Evolutionary conservation across 345 rosid species (phyloP).

Genomic region (Salix viminalis): DNA sequence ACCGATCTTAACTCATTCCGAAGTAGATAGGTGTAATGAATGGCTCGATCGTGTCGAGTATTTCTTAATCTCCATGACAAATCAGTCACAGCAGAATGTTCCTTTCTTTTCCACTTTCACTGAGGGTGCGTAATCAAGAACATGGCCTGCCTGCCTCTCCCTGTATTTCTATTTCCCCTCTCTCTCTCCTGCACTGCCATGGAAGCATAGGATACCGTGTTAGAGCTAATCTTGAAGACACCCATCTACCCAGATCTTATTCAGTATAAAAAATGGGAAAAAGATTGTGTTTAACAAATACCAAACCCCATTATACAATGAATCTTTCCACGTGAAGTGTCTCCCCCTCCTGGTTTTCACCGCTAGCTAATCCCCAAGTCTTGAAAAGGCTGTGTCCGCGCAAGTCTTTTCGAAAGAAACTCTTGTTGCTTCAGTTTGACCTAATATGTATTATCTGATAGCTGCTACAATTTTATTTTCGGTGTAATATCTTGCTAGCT

Average conservation of each 20-base stretch:
- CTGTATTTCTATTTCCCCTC: not conserved
- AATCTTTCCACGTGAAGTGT: constrained; percentile 40
- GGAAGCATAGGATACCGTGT: constrained; percentile 15
- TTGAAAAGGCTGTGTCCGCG: not conserved
- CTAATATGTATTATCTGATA: not conserved
- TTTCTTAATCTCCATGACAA: not conserved
- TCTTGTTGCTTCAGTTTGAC: not conserved
- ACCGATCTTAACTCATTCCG: too few species aligned
- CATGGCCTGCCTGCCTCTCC: not conserved
- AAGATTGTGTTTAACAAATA: constrained; percentile 22
- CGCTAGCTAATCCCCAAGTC: not conserved
- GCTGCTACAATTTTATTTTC: not conserved
- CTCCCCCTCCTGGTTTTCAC: not conserved
- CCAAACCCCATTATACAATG: constrained; percentile 17
- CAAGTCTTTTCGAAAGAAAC: not conserved
- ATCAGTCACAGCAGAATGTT: not conserved
- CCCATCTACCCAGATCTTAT: constrained; percentile 1
- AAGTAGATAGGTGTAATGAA: too few species aligned
- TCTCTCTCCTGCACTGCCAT: not conserved
- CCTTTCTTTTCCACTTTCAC: not conserved
- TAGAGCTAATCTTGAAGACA: not conserved
- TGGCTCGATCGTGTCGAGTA: too few species aligned
- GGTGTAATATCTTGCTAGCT: too few species aligned
- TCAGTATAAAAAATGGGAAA: not conserved
- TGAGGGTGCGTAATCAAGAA: not conserved